Percentiles rank a stretch among this genome's conserved stretches.
phyloP scores from a whole-genome alignment of 2,329 filamentous ascomycete genomes.

The Rutstroemia sp. region DNA sequence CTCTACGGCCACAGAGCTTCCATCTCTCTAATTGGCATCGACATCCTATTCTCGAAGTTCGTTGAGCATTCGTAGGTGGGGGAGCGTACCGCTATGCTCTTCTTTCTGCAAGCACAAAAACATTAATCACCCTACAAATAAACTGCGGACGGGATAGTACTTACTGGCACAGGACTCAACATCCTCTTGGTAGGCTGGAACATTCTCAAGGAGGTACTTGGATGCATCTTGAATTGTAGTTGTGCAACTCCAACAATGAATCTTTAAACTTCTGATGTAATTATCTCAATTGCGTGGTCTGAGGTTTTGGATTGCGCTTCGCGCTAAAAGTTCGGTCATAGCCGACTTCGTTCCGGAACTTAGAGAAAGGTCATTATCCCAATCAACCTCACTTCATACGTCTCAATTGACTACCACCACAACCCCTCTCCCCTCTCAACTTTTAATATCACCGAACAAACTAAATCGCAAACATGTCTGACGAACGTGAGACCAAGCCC shows the following conservation, averaged over 20 bases:
- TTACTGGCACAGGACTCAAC: slow-evolving; percentile 67
- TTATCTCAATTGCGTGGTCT: slow-evolving; percentile 16
- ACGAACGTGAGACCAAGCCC: slow-evolving; percentile 94
- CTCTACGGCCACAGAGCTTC: not conserved
- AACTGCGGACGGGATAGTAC: slow-evolving; percentile 30
- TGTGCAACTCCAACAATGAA: slow-evolving; percentile 4
- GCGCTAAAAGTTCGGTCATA: slow-evolving; percentile 20
- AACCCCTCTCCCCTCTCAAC: slow-evolving; percentile 26
- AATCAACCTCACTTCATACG: slow-evolving; percentile 22
- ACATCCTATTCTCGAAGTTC: not conserved
- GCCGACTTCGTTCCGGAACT: slow-evolving; percentile 27
- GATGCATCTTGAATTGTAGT: slow-evolving; percentile 25
- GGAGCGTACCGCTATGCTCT: slow-evolving; percentile 57
- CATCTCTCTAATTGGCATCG: slow-evolving; percentile 10
- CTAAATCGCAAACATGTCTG: slow-evolving; percentile 68
- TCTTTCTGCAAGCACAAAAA: slow-evolving; percentile 43
- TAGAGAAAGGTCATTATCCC: slow-evolving; percentile 13
- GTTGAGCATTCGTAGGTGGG: not conserved
- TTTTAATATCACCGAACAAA: slow-evolving; percentile 21
- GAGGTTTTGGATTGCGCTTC: slow-evolving; percentile 9
- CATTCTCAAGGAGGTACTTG: slow-evolving; percentile 59
- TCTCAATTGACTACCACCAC: slow-evolving; percentile 29
- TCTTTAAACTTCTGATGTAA: slow-evolving; percentile 6
- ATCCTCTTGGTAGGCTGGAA: slow-evolving; percentile 58
- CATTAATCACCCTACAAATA: slow-evolving; percentile 6